Evolutionary conservation across 2,329 filamentous ascomycete species (phyloP).

Genomic region (Aspergillus awamori): DNA sequence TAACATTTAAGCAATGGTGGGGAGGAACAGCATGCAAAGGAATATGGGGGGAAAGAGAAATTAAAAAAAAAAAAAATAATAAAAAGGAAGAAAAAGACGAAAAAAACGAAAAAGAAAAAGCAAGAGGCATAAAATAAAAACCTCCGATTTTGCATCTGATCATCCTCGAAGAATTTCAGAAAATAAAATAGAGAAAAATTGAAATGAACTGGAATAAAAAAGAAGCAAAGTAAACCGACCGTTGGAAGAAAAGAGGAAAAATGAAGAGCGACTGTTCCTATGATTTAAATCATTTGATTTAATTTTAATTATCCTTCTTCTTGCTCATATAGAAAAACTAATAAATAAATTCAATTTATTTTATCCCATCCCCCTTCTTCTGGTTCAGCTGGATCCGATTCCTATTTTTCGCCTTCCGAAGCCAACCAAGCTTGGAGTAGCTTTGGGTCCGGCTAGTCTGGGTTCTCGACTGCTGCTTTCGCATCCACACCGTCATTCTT

Average conservation of each 20-base stretch:
- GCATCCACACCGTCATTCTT: slow-evolving; percentile 34
- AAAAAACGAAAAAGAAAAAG: not conserved
- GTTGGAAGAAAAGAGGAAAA: slow-evolving; percentile 5
- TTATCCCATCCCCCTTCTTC: not conserved
- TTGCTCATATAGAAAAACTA: no score
- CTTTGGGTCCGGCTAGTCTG: slow-evolving; percentile 18
- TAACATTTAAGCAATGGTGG: not conserved
- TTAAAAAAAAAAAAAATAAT: not conserved
- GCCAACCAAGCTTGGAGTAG: slow-evolving; percentile 21
- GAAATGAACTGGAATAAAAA: slow-evolving; percentile 1
- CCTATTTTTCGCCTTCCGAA: slow-evolving; percentile 10
- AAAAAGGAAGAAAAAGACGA: slow-evolving; percentile 5
- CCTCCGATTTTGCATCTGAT: slow-evolving; percentile 16
- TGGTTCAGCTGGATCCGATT: not conserved
- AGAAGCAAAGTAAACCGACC: not conserved
- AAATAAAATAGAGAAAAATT: no score
- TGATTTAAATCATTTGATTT: not conserved
- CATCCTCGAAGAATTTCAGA: not conserved
- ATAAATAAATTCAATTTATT: slow-evolving; percentile 1
- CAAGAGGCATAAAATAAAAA: slow-evolving; percentile 1
- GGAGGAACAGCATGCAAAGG: not conserved
- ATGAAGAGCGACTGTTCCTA: not conserved
- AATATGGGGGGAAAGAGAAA: not conserved
- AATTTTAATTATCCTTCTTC: no score
- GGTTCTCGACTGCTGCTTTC: slow-evolving; percentile 20